Evolutionary conservation across 768 basidiomycete genomes (phyloP).

Genomic region (Mycena olivaceomarginata): DNA sequence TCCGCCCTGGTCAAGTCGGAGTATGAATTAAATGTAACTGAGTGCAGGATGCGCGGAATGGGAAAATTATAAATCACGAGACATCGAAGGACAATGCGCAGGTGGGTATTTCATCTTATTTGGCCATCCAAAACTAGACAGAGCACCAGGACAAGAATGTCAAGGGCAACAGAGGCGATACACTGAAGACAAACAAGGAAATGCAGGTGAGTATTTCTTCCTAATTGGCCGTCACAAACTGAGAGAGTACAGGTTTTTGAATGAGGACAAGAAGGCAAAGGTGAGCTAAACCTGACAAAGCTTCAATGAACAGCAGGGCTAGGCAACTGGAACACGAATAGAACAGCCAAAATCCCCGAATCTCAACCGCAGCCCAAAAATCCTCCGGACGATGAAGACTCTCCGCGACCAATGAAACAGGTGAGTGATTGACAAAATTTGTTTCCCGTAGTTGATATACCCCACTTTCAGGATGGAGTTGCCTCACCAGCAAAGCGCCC

Average conservation of each 20-base stretch:
- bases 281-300: background rate
- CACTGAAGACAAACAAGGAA: background rate
- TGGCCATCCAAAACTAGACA: background rate
- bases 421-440: background rate
- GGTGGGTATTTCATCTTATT: background rate
- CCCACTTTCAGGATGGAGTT: background rate
- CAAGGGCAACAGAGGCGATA: background rate
- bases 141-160: background rate
- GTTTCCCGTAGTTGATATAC: background rate
- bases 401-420: background rate
- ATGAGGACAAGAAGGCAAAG: slow-evolving; percentile 1
- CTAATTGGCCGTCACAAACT: background rate
- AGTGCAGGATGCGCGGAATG: background rate
- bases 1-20: too few species aligned
- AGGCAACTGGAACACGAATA: background rate
- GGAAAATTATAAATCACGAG: slow-evolving; percentile 1
- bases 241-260: background rate
- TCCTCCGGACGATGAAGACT: background rate
- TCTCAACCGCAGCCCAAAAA: background rate
- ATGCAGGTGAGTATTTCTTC: slow-evolving; percentile 2
- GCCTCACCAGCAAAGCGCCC: background rate
- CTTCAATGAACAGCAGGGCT: background rate
- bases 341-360: slow-evolving; percentile 1
- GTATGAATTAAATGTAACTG: background rate
- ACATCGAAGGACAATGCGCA: background rate